Conservation (phyloP, 2,329 filamentous ascomycete species). For the Sarocladiaceae sp. region DNA sequence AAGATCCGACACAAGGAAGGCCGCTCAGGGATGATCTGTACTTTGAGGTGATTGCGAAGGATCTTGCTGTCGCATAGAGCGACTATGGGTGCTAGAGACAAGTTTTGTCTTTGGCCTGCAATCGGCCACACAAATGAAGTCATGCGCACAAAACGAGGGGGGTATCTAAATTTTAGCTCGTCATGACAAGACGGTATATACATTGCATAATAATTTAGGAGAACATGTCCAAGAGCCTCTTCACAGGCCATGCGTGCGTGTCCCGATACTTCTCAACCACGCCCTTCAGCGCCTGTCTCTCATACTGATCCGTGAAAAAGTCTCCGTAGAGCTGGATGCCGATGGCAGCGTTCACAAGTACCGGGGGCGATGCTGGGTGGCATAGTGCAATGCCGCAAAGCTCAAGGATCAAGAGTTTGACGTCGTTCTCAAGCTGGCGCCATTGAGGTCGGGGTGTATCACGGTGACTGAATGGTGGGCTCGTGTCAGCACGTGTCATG, state of each 20-base stretch:
- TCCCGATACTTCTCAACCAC: constrained; percentile 40
- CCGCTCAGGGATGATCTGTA: constrained; percentile 36
- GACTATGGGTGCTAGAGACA: not conserved
- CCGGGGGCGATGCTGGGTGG: constrained; percentile 29
- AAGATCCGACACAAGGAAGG: constrained; percentile 26
- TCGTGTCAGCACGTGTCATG: not conserved
- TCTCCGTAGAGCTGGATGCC: constrained; percentile 36
- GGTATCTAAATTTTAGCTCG: too few relatives aligned
- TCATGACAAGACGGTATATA: too few relatives aligned
- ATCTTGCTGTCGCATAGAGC: constrained; percentile 17
- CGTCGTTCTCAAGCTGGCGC: constrained; percentile 31
- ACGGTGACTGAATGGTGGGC: not conserved
- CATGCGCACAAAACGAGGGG: too few relatives aligned
- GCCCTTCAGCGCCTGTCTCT: constrained; percentile 28
- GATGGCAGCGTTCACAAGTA: constrained; percentile 31
- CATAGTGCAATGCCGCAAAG: constrained; percentile 34
- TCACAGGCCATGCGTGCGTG: constrained; percentile 32
- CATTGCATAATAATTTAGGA: constrained; percentile 11
- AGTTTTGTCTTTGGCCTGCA: not conserved
- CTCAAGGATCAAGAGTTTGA: constrained; percentile 29
- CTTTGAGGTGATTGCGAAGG: constrained; percentile 36
- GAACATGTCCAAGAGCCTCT: constrained; percentile 30
- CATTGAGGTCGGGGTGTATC: constrained; percentile 23
- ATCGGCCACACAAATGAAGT: too few relatives aligned
- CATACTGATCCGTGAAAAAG: constrained; percentile 34